These are phyloP conservation scores for Aspergillus fumigatiaffinis DNA, from an alignment of 2,329 filamentous ascomycete species.

Conservation along the genomic window DNA sequence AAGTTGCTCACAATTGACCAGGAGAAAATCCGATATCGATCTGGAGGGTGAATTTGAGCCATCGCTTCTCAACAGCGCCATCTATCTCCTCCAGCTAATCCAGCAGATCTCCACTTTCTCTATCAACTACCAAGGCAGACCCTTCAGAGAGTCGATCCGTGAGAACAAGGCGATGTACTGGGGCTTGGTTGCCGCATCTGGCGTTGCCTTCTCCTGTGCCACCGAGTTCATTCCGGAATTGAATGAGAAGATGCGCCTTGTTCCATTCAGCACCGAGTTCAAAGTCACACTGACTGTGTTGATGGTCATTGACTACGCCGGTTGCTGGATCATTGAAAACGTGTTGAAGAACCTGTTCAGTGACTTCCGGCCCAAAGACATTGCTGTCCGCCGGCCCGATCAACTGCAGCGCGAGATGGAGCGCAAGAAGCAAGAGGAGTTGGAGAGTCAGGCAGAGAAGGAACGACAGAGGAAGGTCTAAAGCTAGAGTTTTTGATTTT, in stretches of 20 bases:
- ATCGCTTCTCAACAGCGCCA: slow-evolving; percentile 90
- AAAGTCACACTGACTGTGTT: slow-evolving; percentile 76
- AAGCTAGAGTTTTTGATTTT: slow-evolving; percentile 5
- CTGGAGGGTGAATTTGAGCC: slow-evolving; percentile 93
- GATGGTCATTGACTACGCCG: slow-evolving; percentile 84
- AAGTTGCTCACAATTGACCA: slow-evolving; percentile 34
- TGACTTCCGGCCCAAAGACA: slow-evolving; percentile 90
- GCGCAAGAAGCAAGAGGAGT: slow-evolving; percentile 60
- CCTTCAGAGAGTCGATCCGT: slow-evolving; percentile 91
- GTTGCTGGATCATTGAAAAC: slow-evolving; percentile 85
- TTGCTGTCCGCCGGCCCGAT: slow-evolving; percentile 79
- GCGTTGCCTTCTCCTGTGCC: slow-evolving; percentile 87
- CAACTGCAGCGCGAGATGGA: slow-evolving; percentile 73
- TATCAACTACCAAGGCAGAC: slow-evolving; percentile 98
- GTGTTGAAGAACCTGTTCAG: slow-evolving; percentile 80
- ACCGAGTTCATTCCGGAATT: slow-evolving; percentile 94
- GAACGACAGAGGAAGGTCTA: slow-evolving; percentile 30
- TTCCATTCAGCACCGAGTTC: slow-evolving; percentile 85
- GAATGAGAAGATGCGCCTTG: slow-evolving; percentile 87
- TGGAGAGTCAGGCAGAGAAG: slow-evolving; percentile 40
- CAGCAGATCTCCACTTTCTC: slow-evolving; percentile 99
- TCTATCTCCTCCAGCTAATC: slow-evolving; percentile 95
- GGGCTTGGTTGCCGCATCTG: slow-evolving; percentile 85
- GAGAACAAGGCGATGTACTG: slow-evolving; percentile 99
- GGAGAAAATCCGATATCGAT: slow-evolving; percentile 64